Evolutionary conservation across 108 stramenopile genomes (phyloP), one percentile per base, ranked within the genome.

Genomic region (Epithemia pelagica): DNA sequence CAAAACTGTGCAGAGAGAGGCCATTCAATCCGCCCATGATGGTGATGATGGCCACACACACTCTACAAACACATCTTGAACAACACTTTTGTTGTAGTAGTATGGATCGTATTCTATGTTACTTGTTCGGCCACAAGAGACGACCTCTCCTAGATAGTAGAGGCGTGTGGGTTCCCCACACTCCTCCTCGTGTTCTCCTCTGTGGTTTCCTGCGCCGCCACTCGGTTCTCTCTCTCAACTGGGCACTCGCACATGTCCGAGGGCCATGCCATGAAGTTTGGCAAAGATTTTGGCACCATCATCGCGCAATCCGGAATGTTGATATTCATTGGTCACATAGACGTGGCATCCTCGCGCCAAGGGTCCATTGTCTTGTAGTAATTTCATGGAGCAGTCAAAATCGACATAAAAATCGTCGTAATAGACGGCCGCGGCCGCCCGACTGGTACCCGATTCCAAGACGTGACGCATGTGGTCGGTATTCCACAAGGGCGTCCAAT

Each of bases 331-430:
- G 0, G 89, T 96, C 0, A 96, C 77, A 76, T 85, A 96, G 0
- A 90, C 78, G 58, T 94, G 90, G 52, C 83, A 76, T 0, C 76
- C 73, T 30, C 78, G 62, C 60, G 89, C 87, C 30, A 94, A 63
- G 0, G 92, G 88, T 8, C 73, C 77, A 20, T 84, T 83, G 3
- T 82, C 81, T 51, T 68, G 27, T 15, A 76, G 46, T 5, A 94
- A 72, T 60, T 81, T 74, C 84, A 86, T 89, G 23, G 72, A 67
- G 52, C 54, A 68, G 58, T 92, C 85, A 60, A 93, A 93, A 59
- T 97, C 96, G 2, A 97, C 96, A 65, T 96, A 97, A 86, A 97
- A 82, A 66, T 97, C 96, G 32, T 95, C 95, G 59, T 84, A 92
- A 75, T 95, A 96, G 7, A 88, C 78, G 5, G 90, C 89, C n/a